A percentile compares a stretch with the other conserved stretches of the same genome.
phyloP scores from a whole-genome alignment of 2,329 filamentous ascomycete genomes.

The Macrophomina pseudophaseolina region DNA sequence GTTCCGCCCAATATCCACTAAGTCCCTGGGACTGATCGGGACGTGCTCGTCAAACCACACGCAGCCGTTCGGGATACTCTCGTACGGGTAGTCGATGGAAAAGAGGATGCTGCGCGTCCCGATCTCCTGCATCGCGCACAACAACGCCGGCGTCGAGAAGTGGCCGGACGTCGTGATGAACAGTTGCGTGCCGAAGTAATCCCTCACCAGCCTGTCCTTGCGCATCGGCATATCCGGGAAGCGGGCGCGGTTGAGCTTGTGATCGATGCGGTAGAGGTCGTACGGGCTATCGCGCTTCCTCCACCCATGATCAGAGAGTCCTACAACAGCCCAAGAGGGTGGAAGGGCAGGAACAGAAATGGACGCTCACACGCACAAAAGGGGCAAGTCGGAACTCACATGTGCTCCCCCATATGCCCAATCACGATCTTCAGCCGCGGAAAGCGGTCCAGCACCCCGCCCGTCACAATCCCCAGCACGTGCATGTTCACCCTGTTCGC shows the following conservation, averaged over 20 bases:
- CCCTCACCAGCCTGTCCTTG: slow-evolving; percentile 58
- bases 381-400: slow-evolving; percentile 29
- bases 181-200: slow-evolving; percentile 63
- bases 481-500: slow-evolving; percentile 63
- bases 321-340: background rate
- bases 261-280: slow-evolving; percentile 51
- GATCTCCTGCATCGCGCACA: slow-evolving; percentile 57
- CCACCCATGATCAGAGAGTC: too few species aligned
- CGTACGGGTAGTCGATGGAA: slow-evolving; percentile 60
- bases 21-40: slow-evolving; percentile 45
- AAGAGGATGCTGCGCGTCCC: slow-evolving; percentile 59
- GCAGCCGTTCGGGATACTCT: slow-evolving; percentile 51
- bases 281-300: slow-evolving; percentile 40
- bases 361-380: background rate
- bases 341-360: background rate
- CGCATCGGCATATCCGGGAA: slow-evolving; percentile 32
- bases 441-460: slow-evolving; percentile 56
- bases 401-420: slow-evolving; percentile 55
- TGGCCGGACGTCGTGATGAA: slow-evolving; percentile 64
- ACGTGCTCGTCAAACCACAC: slow-evolving; percentile 48
- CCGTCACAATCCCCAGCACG: slow-evolving; percentile 57
- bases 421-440: slow-evolving; percentile 54
- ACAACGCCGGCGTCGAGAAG: slow-evolving; percentile 59
- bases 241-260: slow-evolving; percentile 57
- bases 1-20: slow-evolving; percentile 51